Percentiles rank a stretch among this genome's conserved stretches.
phyloP scores from a whole-genome alignment of 352 stramenopile species.

The Pilasporangium apinafurcum region DNA sequence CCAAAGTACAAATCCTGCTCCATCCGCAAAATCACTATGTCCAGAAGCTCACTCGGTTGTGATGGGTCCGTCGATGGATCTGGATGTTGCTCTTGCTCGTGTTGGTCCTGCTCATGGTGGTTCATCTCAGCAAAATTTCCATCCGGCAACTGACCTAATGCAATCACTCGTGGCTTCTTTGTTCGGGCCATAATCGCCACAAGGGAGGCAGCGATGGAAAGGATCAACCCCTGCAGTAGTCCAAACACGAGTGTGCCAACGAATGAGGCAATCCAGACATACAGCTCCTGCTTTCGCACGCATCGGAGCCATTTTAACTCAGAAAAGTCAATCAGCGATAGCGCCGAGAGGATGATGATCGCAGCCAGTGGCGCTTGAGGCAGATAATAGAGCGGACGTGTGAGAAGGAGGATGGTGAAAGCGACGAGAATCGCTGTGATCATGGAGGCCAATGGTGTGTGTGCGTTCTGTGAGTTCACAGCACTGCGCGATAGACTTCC shows the following conservation, averaged over 20 bases:
- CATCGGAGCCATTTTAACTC: constrained; percentile 82
- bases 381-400: constrained; percentile 83
- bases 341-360: constrained; percentile 88
- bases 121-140: constrained; percentile 25
- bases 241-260: constrained; percentile 36
- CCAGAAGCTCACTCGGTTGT: constrained; percentile 13
- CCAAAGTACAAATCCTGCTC: constrained; percentile 70
- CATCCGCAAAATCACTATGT: constrained; percentile 52
- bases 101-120: neutral
- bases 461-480: constrained; percentile 87
- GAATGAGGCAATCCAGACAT: constrained; percentile 53
- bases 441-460: constrained; percentile 85
- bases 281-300: constrained; percentile 52
- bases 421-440: constrained; percentile 85
- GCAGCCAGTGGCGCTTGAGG: constrained; percentile 80
- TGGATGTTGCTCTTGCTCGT: neutral
- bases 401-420: constrained; percentile 88
- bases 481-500: constrained; percentile 87
- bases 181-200: constrained; percentile 63
- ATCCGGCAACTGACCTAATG: constrained; percentile 29
- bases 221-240: constrained; percentile 36
- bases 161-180: constrained; percentile 36
- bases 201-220: constrained; percentile 52
- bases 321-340: constrained; percentile 81
- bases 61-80: neutral